These are phyloP conservation scores for Acanthochlamys bracteata DNA, from an alignment of 106 monocot species.

Conservation along the genomic window DNA sequence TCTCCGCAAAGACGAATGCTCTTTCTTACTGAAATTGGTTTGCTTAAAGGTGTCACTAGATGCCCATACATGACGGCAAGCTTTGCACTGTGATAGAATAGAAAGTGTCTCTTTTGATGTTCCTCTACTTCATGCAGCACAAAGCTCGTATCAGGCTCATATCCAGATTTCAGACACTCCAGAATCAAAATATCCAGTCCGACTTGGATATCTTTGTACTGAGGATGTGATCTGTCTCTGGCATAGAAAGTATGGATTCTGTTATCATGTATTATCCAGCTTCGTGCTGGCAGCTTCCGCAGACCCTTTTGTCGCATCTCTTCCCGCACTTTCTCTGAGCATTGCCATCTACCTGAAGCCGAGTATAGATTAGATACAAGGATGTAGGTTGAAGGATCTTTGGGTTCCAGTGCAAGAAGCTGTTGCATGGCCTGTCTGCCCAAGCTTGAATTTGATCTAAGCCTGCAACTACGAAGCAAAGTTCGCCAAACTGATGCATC, in stretches of 20 bases:
- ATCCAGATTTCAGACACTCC: conserved; percentile 79
- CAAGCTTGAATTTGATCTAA: conserved; percentile 26
- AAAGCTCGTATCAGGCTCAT: conserved; percentile 73
- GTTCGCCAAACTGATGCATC: conserved; percentile 54
- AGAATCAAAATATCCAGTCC: conserved; percentile 71
- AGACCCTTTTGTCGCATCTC: conserved; percentile 72
- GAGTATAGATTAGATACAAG: conserved; percentile 75
- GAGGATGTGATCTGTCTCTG: conserved; percentile 65
- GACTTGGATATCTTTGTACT: conserved; percentile 57
- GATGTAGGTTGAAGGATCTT: conserved; percentile 47
- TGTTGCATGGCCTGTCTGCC: conserved; percentile 28
- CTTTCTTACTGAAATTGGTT: conserved; percentile 50
- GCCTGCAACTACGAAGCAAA: conserved; percentile 47
- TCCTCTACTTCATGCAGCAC: conserved; percentile 96
- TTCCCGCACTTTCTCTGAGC: conserved; percentile 64
- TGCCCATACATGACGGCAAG: conserved; percentile 57
- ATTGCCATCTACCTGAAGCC: conserved; percentile 81
- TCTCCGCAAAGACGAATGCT: conserved; percentile 80
- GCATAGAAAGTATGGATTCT: conserved; percentile 53
- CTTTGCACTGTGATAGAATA: conserved; percentile 87
- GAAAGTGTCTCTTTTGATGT: conserved; percentile 82
- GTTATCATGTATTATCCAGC: conserved; percentile 53
- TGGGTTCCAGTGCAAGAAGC: conserved; percentile 46
- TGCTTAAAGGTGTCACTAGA: conserved; percentile 19
- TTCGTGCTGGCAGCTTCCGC: conserved; percentile 55